Conservation (phyloP, 1,284 basidiomycete genomes). For the Tylopilus sp. region DNA sequence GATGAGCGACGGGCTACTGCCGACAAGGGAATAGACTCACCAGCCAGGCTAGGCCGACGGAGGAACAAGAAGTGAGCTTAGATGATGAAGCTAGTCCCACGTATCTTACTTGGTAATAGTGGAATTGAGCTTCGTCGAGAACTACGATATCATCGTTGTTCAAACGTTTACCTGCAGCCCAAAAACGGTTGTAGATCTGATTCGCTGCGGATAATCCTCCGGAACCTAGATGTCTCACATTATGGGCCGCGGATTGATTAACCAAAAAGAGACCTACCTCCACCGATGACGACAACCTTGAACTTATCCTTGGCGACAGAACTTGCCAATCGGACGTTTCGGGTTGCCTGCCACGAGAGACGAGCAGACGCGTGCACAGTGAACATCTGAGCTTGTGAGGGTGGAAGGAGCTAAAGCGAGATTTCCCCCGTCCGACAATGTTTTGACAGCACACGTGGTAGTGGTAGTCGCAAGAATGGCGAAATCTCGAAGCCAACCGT, state of each 20-base stretch:
- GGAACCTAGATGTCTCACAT: slow-evolving; percentile 47
- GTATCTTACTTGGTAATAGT: slow-evolving; percentile 68
- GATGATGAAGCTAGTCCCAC: neutral
- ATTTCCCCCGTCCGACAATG: neutral
- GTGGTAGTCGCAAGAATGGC: slow-evolving; percentile 17
- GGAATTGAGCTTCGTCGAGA: slow-evolving; percentile 72
- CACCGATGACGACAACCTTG: slow-evolving; percentile 65
- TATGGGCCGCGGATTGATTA: neutral
- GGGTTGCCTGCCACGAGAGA: slow-evolving; percentile 2
- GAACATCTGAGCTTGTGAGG: slow-evolving; percentile 16
- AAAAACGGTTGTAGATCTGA: slow-evolving; percentile 81
- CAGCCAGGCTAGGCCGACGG: slow-evolving; percentile 67
- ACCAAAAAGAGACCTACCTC: slow-evolving; percentile 43
- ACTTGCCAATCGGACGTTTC: slow-evolving; percentile 36
- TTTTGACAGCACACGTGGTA: slow-evolving; percentile 7
- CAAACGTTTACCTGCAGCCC: slow-evolving; percentile 62
- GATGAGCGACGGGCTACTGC: slow-evolving; percentile 1
- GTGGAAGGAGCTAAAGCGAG: neutral
- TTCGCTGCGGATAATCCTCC: slow-evolving; percentile 77
- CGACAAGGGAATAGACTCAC: slow-evolving; percentile 36
- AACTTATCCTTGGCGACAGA: slow-evolving; percentile 46
- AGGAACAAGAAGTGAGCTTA: slow-evolving; percentile 9
- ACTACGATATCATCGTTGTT: slow-evolving; percentile 78
- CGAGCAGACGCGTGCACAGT: neutral
- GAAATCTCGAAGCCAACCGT: slow-evolving; percentile 12